Percentiles rank a stretch among this genome's conserved stretches.
Conservation (phyloP, 2,329 filamentous ascomycete species). For the Helotiales sp. region DNA sequence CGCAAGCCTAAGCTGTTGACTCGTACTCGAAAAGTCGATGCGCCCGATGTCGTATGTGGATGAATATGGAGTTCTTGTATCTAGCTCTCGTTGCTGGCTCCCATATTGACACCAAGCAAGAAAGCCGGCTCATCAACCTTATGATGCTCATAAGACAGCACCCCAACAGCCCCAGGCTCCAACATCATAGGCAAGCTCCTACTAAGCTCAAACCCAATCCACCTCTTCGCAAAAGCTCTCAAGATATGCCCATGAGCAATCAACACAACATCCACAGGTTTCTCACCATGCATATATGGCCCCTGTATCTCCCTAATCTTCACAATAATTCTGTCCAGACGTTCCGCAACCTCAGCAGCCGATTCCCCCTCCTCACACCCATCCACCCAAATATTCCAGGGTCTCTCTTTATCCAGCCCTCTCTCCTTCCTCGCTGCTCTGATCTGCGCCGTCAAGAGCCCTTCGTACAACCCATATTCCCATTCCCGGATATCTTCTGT, state of each 20-base stretch:
- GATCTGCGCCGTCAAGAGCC: conserved; percentile 51
- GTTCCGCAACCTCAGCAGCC: conserved; percentile 51
- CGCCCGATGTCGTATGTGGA: not conserved
- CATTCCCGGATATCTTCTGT: conserved; percentile 54
- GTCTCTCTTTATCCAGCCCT: conserved; percentile 50
- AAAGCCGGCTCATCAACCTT: conserved; percentile 46
- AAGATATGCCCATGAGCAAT: conserved; percentile 55
- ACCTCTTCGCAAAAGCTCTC: conserved; percentile 59
- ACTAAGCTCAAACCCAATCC: conserved; percentile 52
- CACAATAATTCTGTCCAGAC: conserved; percentile 55
- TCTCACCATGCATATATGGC: conserved; percentile 49
- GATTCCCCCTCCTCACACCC: conserved; percentile 56
- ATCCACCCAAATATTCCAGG: conserved; percentile 59
- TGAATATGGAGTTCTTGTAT: not conserved
- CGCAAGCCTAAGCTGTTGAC: not conserved
- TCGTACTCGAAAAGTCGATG: not conserved
- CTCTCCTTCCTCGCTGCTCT: conserved; percentile 44
- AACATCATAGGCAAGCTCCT: conserved; percentile 45
- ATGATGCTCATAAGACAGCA: conserved; percentile 46
- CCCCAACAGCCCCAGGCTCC: conserved; percentile 47
- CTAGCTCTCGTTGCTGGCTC: conserved; percentile 18
- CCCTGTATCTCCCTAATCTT: conserved; percentile 55
- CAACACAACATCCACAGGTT: conserved; percentile 55
- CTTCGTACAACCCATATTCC: conserved; percentile 57
- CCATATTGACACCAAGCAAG: conserved; percentile 45